Conservation (phyloP, 2,329 filamentous ascomycete genomes). For the Tetracladium maxilliforme region DNA sequence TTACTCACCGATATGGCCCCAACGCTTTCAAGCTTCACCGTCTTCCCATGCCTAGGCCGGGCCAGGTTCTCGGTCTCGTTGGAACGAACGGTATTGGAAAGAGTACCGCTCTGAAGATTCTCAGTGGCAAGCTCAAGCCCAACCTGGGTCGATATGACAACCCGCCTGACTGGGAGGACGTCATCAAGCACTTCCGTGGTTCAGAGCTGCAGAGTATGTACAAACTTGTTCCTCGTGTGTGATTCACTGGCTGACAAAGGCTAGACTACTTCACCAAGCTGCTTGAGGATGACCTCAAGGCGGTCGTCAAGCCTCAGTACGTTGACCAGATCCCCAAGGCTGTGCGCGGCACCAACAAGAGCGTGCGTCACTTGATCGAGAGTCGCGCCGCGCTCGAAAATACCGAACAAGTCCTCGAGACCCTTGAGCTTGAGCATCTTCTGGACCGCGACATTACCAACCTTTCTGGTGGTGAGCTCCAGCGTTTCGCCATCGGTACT, state of each 20-base stretch:
- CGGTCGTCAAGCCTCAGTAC: conserved; percentile 94
- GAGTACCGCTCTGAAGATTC: conserved; percentile 97
- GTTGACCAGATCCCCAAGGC: conserved; percentile 96
- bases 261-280: conserved; percentile 97
- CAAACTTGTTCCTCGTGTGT: neutral
- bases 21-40: conserved; percentile 99
- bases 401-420: conserved; percentile 65
- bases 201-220: conserved; percentile 86
- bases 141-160: conserved; percentile 93
- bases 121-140: conserved; percentile 96
- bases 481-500: conserved; percentile 92
- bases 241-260: conserved; percentile 7
- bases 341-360: conserved; percentile 67
- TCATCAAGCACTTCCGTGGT: conserved; percentile 94
- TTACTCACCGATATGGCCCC: conserved; percentile 96
- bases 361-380: conserved; percentile 66
- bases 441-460: conserved; percentile 80
- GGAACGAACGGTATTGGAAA: conserved; percentile 99
- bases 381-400: conserved; percentile 66
- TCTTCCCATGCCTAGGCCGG: conserved; percentile 86
- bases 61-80: conserved; percentile 89
- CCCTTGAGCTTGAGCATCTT: conserved; percentile 75
- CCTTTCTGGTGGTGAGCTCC: conserved; percentile 92
- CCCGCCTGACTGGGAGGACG: conserved; percentile 97
- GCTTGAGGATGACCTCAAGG: conserved; percentile 91